Evolutionary conservation across 805 yeast species (phyloP).

Genomic region (Wickerhamiella bombiphila): DNA sequence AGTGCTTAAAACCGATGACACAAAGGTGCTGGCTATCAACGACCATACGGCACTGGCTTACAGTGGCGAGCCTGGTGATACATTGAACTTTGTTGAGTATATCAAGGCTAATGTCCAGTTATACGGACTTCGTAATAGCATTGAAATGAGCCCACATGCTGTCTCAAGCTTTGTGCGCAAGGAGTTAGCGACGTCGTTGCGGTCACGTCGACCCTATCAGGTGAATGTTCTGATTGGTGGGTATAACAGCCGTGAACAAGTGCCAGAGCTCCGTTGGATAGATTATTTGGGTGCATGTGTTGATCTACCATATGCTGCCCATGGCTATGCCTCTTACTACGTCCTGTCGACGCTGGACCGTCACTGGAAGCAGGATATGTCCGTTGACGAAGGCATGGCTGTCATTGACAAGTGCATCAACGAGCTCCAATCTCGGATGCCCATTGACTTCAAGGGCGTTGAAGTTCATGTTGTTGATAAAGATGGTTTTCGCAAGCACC

Average conservation of each 20-base stretch:
- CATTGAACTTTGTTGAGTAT: conserved; percentile 87
- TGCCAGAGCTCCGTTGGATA: conserved; percentile 69
- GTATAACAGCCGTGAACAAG: conserved; percentile 41
- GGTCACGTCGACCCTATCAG: conserved; percentile 93
- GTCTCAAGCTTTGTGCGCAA: conserved; percentile 79
- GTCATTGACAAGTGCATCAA: conserved; percentile 57
- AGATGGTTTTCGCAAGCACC: conserved; percentile 33
- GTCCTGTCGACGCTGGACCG: conserved; percentile 80
- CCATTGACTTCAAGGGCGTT: conserved; percentile 87
- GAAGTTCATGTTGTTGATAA: conserved; percentile 50
- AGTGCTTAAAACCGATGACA: conserved; percentile 61
- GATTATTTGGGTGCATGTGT: conserved; percentile 90
- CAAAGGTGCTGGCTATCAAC: conserved; percentile 62
- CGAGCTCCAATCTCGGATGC: conserved; percentile 75
- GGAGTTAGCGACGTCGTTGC: conserved; percentile 70
- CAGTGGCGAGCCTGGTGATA: conserved; percentile 94
- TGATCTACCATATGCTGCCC: conserved; percentile 90
- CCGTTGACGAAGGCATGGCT: conserved; percentile 61
- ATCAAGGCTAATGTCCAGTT: conserved; percentile 86
- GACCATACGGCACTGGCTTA: conserved; percentile 70
- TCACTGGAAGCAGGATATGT: conserved; percentile 68
- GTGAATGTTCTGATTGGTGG: conserved; percentile 87
- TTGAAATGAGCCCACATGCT: conserved; percentile 71
- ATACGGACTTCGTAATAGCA: conserved; percentile 69
- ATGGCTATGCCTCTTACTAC: conserved; percentile 96